Percentiles rank a stretch among this genome's conserved stretches.
Evolutionary conservation across 2,329 filamentous ascomycete species (phyloP).

Genomic region (Periconia macrospinosa): DNA sequence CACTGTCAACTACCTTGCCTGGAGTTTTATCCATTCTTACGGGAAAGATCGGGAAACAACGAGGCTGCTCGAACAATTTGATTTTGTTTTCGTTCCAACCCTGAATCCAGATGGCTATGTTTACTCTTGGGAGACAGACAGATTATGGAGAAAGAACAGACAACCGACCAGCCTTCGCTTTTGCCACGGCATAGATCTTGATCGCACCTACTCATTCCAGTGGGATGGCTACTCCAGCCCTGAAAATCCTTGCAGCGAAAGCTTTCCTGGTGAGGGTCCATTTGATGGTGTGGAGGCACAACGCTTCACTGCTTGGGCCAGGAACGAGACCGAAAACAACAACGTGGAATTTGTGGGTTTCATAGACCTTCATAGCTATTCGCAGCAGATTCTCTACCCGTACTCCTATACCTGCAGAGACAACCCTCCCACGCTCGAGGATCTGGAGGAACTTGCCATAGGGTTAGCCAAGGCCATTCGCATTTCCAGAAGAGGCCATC

Average conservation of each 20-base stretch:
- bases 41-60: slow-evolving; percentile 72
- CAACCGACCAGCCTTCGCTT: slow-evolving; percentile 81
- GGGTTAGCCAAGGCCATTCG: slow-evolving; percentile 89
- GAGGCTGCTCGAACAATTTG: slow-evolving; percentile 78
- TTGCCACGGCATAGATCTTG: slow-evolving; percentile 86
- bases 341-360: slow-evolving; percentile 80
- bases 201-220: slow-evolving; percentile 80
- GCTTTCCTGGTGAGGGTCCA: slow-evolving; percentile 78
- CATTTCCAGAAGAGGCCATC: slow-evolving; percentile 72
- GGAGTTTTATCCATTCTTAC: slow-evolving; percentile 82
- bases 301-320: slow-evolving; percentile 78
- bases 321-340: slow-evolving; percentile 71
- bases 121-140: slow-evolving; percentile 89
- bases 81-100: slow-evolving; percentile 85
- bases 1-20: slow-evolving; percentile 88
- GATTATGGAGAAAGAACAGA: slow-evolving; percentile 92
- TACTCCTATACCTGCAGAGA: slow-evolving; percentile 82
- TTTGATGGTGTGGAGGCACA: slow-evolving; percentile 83
- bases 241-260: slow-evolving; percentile 86
- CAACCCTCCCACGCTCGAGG: slow-evolving; percentile 83
- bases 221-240: slow-evolving; percentile 70
- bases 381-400: slow-evolving; percentile 90
- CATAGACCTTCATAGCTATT: slow-evolving; percentile 91
- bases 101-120: slow-evolving; percentile 93
- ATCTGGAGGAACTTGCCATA: slow-evolving; percentile 84